Base-by-base conservation (phyloP, 768 basidiomycete genomes). In the Leccinellum luteum region DNA sequence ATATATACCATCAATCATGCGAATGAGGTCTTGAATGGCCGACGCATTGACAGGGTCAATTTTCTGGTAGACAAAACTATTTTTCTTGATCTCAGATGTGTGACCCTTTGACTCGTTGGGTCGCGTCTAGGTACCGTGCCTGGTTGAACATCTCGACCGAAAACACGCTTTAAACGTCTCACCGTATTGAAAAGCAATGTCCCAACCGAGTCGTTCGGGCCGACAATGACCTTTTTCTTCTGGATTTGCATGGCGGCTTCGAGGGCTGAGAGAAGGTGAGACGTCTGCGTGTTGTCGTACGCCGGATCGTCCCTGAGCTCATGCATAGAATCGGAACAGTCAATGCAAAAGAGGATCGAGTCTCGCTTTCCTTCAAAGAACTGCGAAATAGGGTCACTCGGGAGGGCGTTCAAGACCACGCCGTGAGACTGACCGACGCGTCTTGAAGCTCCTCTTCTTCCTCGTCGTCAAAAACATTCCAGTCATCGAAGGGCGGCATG, bases 131-230 rank as follows among this genome's bases (percentile, higher is more conserved):
- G 41, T 47, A 32, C 27, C 27, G 10, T 28, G 27, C 32, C 19
- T 23, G 25, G 14, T 59, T 43, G 21, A 56, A 51, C 38, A 25
- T 21, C 9, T 14, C 19, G 3, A 43, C 27, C 15, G 19, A 27
- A 28, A 41, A 0, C 4, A 34, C 0, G 14, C 1, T 1, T 4
- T 31, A 4, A 2, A 1, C 13, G 52, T 66, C 87, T 79, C 69
- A 95, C 94, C 56, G 93, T 92, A 61, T 99, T 98, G 76, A 90
- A 99, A 10, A 98, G 76, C 62, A 98, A 68, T 38, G 98, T 88
- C 5, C 96, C 97, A 45, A 98, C 86, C 30, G 85, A 82, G 69
- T 98, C 96, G 60, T 86, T 90, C 2, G 96, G 95, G 6, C 91
- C 89, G 4, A 85, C 83, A 28, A 97, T 78, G 25, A 96, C 90